Conservation (phyloP, 78 protist species). For the Planoprotostelium fungivorum region DNA sequence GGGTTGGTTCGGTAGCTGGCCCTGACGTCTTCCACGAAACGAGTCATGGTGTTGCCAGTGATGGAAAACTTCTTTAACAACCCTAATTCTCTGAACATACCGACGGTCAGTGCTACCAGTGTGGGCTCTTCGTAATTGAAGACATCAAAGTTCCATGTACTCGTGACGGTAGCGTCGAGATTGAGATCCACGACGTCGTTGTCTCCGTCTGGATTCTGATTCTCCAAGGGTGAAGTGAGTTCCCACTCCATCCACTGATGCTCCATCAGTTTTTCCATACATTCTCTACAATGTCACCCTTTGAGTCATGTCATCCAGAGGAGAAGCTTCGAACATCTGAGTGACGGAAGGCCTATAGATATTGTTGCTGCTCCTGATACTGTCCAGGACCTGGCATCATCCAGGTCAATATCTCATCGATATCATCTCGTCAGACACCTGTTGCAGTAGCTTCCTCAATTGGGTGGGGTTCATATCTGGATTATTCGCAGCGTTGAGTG, state of each 20-base stretch:
- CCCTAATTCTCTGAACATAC: neutral
- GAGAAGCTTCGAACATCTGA: neutral
- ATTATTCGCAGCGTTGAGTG: neutral
- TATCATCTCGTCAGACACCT: neutral
- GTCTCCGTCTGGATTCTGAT: neutral
- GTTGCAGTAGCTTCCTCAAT: neutral
- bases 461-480: neutral
- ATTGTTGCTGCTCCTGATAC: neutral
- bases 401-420: neutral
- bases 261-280: neutral
- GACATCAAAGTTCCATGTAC: neutral
- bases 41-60: neutral
- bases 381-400: neutral
- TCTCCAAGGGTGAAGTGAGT: neutral
- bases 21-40: neutral
- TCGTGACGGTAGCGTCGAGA: neutral
- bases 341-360: neutral
- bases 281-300: neutral
- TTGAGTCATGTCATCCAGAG: neutral
- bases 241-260: neutral
- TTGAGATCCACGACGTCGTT: neutral
- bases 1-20: slow-evolving; percentile 18
- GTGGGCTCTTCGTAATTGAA: neutral
- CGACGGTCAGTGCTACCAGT: neutral
- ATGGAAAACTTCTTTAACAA: neutral